Base-by-base conservation (phyloP, 345 rosid genomes). In the Camelina laxa region DNA sequence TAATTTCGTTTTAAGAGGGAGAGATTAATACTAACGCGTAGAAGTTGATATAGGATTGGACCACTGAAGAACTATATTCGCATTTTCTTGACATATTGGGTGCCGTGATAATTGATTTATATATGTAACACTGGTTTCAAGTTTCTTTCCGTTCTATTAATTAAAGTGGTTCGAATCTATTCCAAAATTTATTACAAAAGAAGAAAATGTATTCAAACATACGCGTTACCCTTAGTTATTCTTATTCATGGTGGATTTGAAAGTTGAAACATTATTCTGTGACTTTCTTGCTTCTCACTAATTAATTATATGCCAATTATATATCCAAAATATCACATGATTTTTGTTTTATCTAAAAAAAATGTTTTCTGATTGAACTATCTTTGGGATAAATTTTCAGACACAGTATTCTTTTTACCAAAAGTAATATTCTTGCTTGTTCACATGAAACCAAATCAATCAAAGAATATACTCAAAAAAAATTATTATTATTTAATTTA, bases 241-340 rank as follows among this genome's bases (percentile, higher is more conserved):
- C 17, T 60, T 72, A 38, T 72, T 10, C 17, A 51, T 51, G 76
- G 44, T 39, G 69, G 53, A 3, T 72, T 51, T 72, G 76, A 62
- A 72, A 39, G 54, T 62, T 51, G 39, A 27, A 27, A 47, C 42
- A 72, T 27, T 41, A 53, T 51, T 53, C 33, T 7, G 41, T 72
- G 75, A 48, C 41, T 48, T 60, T 60, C 50, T 60, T 60, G 67
- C 50, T 17, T 30, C 41, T 57, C 27, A 27, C 21, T 41, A 24
- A 27, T 12, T 41, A 24, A 27, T 12, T 54, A 38, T n/a, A 5
- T 55, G 7, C 31, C 41, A 53, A 15, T 53, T 22, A 21, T 51
- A 21, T 36, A 21, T 9, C 48, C 8, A 30, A 16, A 8, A 35
- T 21, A 66, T 66, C 70, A 50, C 70, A 49, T 33, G 58, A 33